These are phyloP conservation scores for Colletotrichum sp. DNA, from an alignment of 2,329 filamentous ascomycete genomes.

Conservation along the genomic window DNA sequence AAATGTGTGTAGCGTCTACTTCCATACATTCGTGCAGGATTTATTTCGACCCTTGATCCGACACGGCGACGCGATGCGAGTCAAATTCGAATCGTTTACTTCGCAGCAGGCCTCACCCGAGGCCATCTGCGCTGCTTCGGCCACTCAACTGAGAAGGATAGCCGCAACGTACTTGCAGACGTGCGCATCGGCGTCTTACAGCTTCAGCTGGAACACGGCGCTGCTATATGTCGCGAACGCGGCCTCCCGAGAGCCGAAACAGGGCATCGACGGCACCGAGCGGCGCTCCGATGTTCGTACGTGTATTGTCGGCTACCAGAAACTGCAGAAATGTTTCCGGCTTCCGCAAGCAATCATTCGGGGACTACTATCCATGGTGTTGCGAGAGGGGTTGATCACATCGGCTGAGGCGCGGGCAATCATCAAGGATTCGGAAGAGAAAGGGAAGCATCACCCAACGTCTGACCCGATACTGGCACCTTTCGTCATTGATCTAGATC, in stretches of 20 bases:
- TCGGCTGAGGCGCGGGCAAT: conserved; percentile 1
- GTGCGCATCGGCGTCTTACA: not conserved
- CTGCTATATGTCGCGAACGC: not conserved
- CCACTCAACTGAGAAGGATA: not conserved
- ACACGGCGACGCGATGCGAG: not conserved
- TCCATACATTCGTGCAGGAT: not conserved
- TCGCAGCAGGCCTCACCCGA: not conserved
- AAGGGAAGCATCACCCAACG: not conserved
- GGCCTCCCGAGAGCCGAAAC: not conserved
- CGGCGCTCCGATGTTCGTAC: not conserved
- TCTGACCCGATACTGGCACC: not conserved
- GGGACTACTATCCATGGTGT: not conserved
- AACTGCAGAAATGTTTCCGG: not conserved
- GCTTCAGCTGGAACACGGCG: conserved; percentile 1
- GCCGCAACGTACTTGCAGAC: not conserved
- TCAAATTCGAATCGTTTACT: not conserved
- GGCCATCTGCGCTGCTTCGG: not conserved
- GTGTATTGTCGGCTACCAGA: not conserved
- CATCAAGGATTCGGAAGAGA: not conserved
- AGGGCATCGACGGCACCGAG: not conserved
- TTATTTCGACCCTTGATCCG: not conserved
- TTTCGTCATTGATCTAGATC: not conserved
- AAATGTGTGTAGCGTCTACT: not conserved
- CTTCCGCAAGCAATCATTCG: not conserved
- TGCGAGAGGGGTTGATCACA: not conserved